These are phyloP conservation scores for Dothideomycetidae sp. DNA, from an alignment of 2,329 filamentous ascomycete genomes.

Conservation along the genomic window DNA sequence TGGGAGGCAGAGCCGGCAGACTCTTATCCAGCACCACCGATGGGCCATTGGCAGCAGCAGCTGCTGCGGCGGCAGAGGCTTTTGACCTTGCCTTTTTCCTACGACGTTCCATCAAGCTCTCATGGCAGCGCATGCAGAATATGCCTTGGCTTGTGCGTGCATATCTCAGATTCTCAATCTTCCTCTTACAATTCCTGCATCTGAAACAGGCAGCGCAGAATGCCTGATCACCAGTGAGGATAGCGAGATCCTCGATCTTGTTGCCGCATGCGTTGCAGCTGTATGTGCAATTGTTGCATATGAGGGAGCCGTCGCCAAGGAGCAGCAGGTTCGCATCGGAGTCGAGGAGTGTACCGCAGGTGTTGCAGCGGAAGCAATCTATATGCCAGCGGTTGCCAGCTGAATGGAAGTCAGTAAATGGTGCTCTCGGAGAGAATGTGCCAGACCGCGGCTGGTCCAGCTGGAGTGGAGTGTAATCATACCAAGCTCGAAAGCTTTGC, in stretches of 20 bases:
- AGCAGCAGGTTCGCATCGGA: constrained; percentile 95
- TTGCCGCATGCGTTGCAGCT: constrained; percentile 93
- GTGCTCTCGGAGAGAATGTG: neutral
- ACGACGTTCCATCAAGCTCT: constrained; percentile 84
- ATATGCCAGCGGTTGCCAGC: constrained; percentile 97
- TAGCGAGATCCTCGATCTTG: constrained; percentile 97
- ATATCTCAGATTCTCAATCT: constrained; percentile 97
- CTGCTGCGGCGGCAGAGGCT: constrained; percentile 20
- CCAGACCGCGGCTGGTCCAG: too few relatives aligned
- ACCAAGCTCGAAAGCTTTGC: constrained; percentile 97
- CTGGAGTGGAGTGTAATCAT: constrained; percentile 27
- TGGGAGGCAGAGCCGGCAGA: constrained; percentile 75
- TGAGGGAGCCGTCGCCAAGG: constrained; percentile 91
- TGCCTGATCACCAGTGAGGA: constrained; percentile 92
- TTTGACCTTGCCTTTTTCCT: constrained; percentile 64
- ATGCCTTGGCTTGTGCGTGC: constrained; percentile 95
- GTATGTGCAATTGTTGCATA: constrained; percentile 99
- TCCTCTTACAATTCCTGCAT: constrained; percentile 94
- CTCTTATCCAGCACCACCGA: constrained; percentile 72
- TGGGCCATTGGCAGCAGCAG: constrained; percentile 23
- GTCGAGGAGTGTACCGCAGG: constrained; percentile 87
- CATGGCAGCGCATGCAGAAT: constrained; percentile 98
- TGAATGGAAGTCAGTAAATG: constrained; percentile 30
- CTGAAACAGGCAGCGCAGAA: constrained; percentile 96
- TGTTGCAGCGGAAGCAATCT: constrained; percentile 96